phyloP scores from a whole-genome alignment of 2,329 filamentous ascomycete species.

The Fusarium napiforme region DNA sequence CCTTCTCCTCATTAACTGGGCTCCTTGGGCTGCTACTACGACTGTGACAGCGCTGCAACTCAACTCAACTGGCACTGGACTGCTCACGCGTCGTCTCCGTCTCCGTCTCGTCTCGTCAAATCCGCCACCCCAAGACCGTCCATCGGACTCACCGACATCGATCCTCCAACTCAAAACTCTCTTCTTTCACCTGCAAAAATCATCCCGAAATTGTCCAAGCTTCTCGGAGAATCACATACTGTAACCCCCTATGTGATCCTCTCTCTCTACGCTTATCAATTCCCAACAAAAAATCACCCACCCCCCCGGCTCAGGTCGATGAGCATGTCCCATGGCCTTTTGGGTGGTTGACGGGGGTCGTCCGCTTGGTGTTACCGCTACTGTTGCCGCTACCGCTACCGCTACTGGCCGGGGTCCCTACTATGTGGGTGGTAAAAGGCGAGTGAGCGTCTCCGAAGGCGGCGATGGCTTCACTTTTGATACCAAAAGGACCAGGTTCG shows the following conservation, averaged over 20 bases:
- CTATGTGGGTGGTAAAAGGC: conserved; percentile 53
- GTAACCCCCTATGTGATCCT: conserved; percentile 22
- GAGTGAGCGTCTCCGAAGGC: conserved; percentile 51
- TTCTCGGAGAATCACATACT: not conserved
- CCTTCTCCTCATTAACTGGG: conserved; percentile 17
- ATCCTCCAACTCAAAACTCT: conserved; percentile 8
- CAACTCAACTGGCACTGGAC: conserved; percentile 8
- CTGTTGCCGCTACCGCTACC: conserved; percentile 33
- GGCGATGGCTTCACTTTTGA: conserved; percentile 44
- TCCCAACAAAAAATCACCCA: conserved; percentile 25
- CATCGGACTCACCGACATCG: conserved; percentile 37
- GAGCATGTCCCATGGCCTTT: conserved; percentile 55
- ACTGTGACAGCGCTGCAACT: conserved; percentile 14
- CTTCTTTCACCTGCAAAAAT: conserved; percentile 7
- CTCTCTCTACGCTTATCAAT: conserved; percentile 18
- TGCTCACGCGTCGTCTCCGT: conserved; percentile 35
- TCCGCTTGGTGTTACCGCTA: conserved; percentile 42
- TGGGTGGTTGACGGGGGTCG: conserved; percentile 52
- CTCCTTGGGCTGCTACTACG: not conserved
- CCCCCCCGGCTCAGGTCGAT: conserved; percentile 36
- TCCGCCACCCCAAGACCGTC: conserved; percentile 23
- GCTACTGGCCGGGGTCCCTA: conserved; percentile 42
- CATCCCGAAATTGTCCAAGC: not conserved
- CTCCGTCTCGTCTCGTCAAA: conserved; percentile 31
- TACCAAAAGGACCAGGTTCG: conserved; percentile 40